These are phyloP conservation scores for Xylaria acuta DNA, from an alignment of 495 filamentous ascomycete genomes.

Conservation along the genomic window DNA sequence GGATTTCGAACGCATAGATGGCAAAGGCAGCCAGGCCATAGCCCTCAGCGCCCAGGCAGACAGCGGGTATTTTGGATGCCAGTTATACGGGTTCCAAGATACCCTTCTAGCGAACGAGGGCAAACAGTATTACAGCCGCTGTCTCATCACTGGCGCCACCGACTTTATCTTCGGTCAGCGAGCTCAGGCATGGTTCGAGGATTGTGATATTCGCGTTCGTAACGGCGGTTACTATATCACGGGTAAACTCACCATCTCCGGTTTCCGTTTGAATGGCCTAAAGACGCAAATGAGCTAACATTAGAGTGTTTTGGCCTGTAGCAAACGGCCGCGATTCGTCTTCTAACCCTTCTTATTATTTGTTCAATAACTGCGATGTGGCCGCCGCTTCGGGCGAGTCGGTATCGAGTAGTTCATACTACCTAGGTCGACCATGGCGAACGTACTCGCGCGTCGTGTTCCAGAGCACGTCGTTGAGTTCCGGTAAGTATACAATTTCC, in stretches of 20 bases:
- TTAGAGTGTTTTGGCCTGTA: slow-evolving; percentile 5
- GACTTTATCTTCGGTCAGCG: slow-evolving; percentile 74
- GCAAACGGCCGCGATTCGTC: slow-evolving; percentile 63
- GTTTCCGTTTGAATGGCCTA: background rate
- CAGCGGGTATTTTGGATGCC: slow-evolving; percentile 65
- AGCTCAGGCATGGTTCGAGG: slow-evolving; percentile 67
- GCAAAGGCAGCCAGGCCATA: slow-evolving; percentile 63
- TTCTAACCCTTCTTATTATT: slow-evolving; percentile 62
- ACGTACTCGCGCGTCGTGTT: slow-evolving; percentile 67
- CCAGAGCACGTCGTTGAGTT: slow-evolving; percentile 61
- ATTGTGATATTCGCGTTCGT: slow-evolving; percentile 61
- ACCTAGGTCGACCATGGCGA: slow-evolving; percentile 71
- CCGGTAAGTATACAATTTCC: slow-evolving; percentile 14
- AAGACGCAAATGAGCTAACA: slow-evolving; percentile 10
- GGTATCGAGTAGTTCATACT: slow-evolving; percentile 59
- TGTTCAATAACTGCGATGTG: slow-evolving; percentile 64
- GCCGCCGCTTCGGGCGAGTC: slow-evolving; percentile 53
- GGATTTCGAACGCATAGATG: slow-evolving; percentile 32
- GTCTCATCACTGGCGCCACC: slow-evolving; percentile 64
- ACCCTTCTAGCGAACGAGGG: slow-evolving; percentile 66
- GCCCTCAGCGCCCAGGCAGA: slow-evolving; percentile 61
- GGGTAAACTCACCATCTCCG: slow-evolving; percentile 29
- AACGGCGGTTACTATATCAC: slow-evolving; percentile 58
- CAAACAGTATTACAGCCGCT: slow-evolving; percentile 61
- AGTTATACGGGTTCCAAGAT: slow-evolving; percentile 66